Conservation (phyloP, 805 yeast species). For the Millerago galiae region DNA sequence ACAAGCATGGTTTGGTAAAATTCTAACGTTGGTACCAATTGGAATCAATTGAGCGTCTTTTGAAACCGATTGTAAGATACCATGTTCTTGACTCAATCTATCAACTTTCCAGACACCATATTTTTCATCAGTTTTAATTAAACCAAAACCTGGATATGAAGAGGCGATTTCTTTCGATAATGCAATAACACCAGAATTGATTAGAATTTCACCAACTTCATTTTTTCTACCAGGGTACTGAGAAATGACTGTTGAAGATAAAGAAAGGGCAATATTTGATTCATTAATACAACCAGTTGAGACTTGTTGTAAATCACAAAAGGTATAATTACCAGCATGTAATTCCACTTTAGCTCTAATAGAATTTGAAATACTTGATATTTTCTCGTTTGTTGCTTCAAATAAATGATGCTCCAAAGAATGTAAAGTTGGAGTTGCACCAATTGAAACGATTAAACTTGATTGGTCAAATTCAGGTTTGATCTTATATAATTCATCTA, state of each 20-base stretch:
- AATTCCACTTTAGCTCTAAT: slow-evolving; percentile 47
- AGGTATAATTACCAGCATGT: slow-evolving; percentile 78
- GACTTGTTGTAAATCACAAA: slow-evolving; percentile 73
- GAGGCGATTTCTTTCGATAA: slow-evolving; percentile 60
- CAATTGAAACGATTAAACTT: slow-evolving; percentile 54
- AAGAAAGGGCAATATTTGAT: slow-evolving; percentile 42
- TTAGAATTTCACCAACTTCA: slow-evolving; percentile 52
- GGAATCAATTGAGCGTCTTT: slow-evolving; percentile 34
- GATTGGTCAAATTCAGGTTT: slow-evolving; percentile 33
- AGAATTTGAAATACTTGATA: slow-evolving; percentile 13
- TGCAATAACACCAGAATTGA: slow-evolving; percentile 70
- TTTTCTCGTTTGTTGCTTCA: slow-evolving; percentile 9
- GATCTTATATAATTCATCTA: slow-evolving; percentile 25
- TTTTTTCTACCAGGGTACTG: slow-evolving; percentile 49
- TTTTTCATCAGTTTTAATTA: slow-evolving; percentile 32
- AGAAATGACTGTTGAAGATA: slow-evolving; percentile 54
- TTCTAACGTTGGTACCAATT: slow-evolving; percentile 45
- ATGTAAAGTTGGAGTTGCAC: slow-evolving; percentile 79
- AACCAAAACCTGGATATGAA: slow-evolving; percentile 50
- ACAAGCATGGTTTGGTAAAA: slow-evolving; percentile 69
- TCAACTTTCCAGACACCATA: slow-evolving; percentile 58
- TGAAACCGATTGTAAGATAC: slow-evolving; percentile 48
- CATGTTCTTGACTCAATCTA: slow-evolving; percentile 75
- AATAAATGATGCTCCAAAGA: slow-evolving; percentile 34
- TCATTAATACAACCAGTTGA: slow-evolving; percentile 52